These are phyloP conservation scores for Clarireedia homoeocarpa DNA, from an alignment of 2,329 filamentous ascomycete species.

Conservation along the genomic window DNA sequence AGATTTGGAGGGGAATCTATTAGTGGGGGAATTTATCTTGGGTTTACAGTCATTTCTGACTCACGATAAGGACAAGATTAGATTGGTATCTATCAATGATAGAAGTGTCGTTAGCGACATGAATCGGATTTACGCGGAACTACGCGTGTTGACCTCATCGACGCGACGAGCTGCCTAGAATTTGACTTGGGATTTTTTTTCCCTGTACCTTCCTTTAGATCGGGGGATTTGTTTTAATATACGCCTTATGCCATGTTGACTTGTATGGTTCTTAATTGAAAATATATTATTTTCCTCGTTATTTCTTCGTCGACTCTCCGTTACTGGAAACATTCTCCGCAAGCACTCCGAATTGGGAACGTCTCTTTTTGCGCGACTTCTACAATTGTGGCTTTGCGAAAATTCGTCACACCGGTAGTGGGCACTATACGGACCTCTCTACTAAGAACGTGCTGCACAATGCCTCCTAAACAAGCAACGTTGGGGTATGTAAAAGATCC, in stretches of 20 bases:
- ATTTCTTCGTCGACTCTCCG: no score
- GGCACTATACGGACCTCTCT: constrained; percentile 13
- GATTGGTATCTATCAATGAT: not conserved
- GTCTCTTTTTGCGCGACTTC: not conserved
- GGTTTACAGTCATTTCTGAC: not conserved
- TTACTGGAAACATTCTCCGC: no score
- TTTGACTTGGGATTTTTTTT: no score
- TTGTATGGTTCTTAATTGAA: no score
- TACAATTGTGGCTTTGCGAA: constrained; percentile 27
- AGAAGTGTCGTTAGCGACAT: constrained; percentile 10
- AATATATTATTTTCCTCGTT: no score
- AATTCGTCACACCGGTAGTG: constrained; percentile 12
- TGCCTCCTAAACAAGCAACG: constrained; percentile 56
- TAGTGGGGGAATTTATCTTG: constrained; percentile 3
- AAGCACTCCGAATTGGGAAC: no score
- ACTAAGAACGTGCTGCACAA: constrained; percentile 18
- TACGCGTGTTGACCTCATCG: constrained; percentile 9
- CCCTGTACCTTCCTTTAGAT: not conserved
- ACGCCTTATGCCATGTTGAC: no score
- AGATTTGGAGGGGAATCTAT: not conserved
- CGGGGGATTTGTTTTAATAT: not conserved
- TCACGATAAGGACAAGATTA: not conserved
- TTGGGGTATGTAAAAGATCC: constrained; percentile 76
- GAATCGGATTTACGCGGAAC: constrained; percentile 15
- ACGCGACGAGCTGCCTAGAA: constrained; percentile 9